Evolutionary conservation across 2,329 filamentous ascomycete species (phyloP).

Genomic region (Fusarium vanettenii): DNA sequence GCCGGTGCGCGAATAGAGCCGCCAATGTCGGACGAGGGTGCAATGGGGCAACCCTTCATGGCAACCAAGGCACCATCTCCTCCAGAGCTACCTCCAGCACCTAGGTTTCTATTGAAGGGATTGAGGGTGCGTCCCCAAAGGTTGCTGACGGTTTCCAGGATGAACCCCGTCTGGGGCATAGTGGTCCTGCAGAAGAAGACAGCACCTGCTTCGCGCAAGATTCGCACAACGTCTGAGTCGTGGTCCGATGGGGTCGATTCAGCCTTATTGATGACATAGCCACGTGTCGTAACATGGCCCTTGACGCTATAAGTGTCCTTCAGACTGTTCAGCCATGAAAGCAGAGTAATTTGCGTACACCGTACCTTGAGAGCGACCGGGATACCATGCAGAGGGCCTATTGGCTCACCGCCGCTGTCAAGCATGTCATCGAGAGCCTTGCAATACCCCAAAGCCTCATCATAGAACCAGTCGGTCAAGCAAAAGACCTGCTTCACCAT

Average conservation of each 20-base stretch:
- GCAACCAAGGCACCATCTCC: slow-evolving; percentile 56
- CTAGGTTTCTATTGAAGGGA: slow-evolving; percentile 66
- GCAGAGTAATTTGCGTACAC: background rate
- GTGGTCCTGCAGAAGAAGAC: slow-evolving; percentile 76
- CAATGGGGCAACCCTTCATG: slow-evolving; percentile 47
- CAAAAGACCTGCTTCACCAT: slow-evolving; percentile 14
- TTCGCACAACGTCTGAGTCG: slow-evolving; percentile 67
- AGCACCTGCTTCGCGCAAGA: slow-evolving; percentile 70
- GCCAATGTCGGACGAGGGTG: slow-evolving; percentile 49
- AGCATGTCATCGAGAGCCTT: slow-evolving; percentile 7
- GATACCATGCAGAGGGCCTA: slow-evolving; percentile 64
- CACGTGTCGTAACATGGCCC: slow-evolving; percentile 63
- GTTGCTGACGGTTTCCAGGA: slow-evolving; percentile 69
- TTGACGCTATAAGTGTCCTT: slow-evolving; percentile 53
- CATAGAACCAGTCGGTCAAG: slow-evolving; percentile 22
- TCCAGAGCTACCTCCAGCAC: slow-evolving; percentile 70
- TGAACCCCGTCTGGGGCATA: slow-evolving; percentile 65
- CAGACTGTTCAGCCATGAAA: background rate
- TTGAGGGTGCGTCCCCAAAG: slow-evolving; percentile 71
- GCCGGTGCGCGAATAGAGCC: slow-evolving; percentile 47
- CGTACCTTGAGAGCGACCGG: slow-evolving; percentile 55
- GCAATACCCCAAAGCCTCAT: slow-evolving; percentile 15
- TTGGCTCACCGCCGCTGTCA: slow-evolving; percentile 1
- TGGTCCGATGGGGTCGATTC: slow-evolving; percentile 58
- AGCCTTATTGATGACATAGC: slow-evolving; percentile 63